Evolutionary conservation across 495 filamentous ascomycete species (phyloP).

Genomic region (Cairneyella variabilis): DNA sequence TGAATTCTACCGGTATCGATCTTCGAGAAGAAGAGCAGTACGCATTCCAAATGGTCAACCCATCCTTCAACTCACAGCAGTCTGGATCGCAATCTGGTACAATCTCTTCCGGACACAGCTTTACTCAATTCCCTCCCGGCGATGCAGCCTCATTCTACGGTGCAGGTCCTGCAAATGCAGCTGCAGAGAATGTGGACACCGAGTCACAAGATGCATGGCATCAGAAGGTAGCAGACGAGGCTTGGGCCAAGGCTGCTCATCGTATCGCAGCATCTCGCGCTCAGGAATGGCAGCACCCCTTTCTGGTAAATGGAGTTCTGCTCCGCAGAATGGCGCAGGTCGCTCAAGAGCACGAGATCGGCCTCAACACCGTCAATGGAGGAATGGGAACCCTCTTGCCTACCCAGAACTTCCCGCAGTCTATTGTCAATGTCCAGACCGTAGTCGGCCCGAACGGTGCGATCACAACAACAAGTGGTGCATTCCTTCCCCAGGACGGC

Average conservation of each 20-base stretch:
- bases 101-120: conserved; percentile 44
- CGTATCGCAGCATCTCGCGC: conserved; percentile 37
- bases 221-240: conserved; percentile 39
- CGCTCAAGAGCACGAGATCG: conserved; percentile 53
- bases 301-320: conserved; percentile 29
- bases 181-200: conserved; percentile 40
- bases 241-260: conserved; percentile 43
- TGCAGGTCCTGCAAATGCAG: conserved; percentile 54
- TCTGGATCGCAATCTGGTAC: conserved; percentile 38
- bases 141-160: conserved; percentile 50
- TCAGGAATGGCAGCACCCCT: conserved; percentile 35
- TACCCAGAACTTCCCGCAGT: conserved; percentile 42
- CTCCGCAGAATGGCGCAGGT: conserved; percentile 53
- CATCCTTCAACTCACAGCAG: conserved; percentile 40
- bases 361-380: conserved; percentile 48
- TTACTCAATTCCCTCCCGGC: conserved; percentile 45
- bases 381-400: conserved; percentile 39
- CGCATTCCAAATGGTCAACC: conserved; percentile 22
- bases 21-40: conserved; percentile 75
- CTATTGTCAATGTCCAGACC: conserved; percentile 31
- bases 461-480: conserved; percentile 53
- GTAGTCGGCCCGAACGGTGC: conserved; percentile 47
- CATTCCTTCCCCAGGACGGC: conserved; percentile 62
- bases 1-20: conserved; percentile 78
- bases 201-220: conserved; percentile 49